Base-by-base conservation (phyloP, 176 grass and related monocot species). In the Cenchrus purpureus region DNA sequence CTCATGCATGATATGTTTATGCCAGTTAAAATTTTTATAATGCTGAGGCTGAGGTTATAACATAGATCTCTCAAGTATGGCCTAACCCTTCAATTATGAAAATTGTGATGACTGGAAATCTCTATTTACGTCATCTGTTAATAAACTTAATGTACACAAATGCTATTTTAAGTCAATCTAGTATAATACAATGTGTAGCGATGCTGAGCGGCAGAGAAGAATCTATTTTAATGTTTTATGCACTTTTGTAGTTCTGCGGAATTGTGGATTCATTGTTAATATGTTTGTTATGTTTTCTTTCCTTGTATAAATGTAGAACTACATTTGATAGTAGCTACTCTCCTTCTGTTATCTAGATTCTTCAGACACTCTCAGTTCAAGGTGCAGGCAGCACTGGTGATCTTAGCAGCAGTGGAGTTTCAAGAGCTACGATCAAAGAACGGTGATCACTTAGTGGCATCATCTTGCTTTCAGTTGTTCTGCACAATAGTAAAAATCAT, bases 341-440 rank as follows among this genome's bases (percentile, higher is more conserved):
- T 88, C 64, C 54, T 74, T 44, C 54, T 91, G 44, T 79, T 69
- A 65, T 77, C 77, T 80, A 98, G 97, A 94, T 98, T 88, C 86
- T 95, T 74, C 97, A 98, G 77, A 91, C 93, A 83, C 93, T 98
- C 68, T 91, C 97, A 5, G 86, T 93, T 79, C 93, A 98, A 95
- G 93, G 93, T 68, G 83, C 84, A 1, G 89, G 74, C 70, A 89
- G 85, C 69, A 85, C 72, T 69, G 75, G 90, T 71, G 93, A 95
- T 9, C 86, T 88, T 87, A 89, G 70, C 74, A 98, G 89, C 79
- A 98, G 93, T 65, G 89, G 96, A 49, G 85, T 94, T 73, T 95
- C 93, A 73, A 92, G 93, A 86, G 87, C 97, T 42, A 86, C 68
- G 34, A 76, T 98, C 77, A 98, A 98, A 91, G 93, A 95, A 78